Percentiles rank a stretch among this genome's conserved stretches.
These are phyloP conservation scores for Aureobasidium musti DNA, from an alignment of 2,329 filamentous ascomycete genomes.

Conservation along the genomic window DNA sequence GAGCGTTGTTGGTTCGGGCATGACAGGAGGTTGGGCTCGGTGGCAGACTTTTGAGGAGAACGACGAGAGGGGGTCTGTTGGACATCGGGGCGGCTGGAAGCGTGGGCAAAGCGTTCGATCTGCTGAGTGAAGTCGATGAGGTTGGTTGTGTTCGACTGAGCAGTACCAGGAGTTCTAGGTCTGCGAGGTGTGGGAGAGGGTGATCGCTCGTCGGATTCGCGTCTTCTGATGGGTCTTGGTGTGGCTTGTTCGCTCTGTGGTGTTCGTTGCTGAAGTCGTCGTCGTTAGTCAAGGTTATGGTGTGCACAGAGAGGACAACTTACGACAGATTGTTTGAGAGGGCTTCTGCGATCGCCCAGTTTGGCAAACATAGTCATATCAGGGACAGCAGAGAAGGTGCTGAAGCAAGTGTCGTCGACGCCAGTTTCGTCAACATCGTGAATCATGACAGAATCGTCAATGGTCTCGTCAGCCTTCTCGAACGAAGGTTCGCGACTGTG, in stretches of 20 bases:
- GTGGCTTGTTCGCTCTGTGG: slow-evolving; percentile 49
- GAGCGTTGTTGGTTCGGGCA: slow-evolving; percentile 48
- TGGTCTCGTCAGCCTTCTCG: slow-evolving; percentile 5
- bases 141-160: slow-evolving; percentile 67
- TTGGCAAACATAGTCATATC: slow-evolving; percentile 82
- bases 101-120: slow-evolving; percentile 56
- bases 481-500: slow-evolving; percentile 26
- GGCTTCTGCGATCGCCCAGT: slow-evolving; percentile 56
- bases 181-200: slow-evolving; percentile 58
- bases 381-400: slow-evolving; percentile 84
- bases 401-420: slow-evolving; percentile 73
- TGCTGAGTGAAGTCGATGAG: slow-evolving; percentile 88
- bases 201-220: slow-evolving; percentile 45
- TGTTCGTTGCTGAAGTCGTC: not conserved
- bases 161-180: slow-evolving; percentile 46
- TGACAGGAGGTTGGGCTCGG: slow-evolving; percentile 52
- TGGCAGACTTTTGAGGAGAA: slow-evolving; percentile 55
- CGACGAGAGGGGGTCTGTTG: slow-evolving; percentile 37
- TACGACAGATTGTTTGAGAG: slow-evolving; percentile 23
- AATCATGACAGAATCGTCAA: slow-evolving; percentile 22
- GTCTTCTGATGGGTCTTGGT: slow-evolving; percentile 53
- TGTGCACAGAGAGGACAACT: not conserved
- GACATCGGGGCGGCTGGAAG: slow-evolving; percentile 43
- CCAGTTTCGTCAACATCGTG: slow-evolving; percentile 40
- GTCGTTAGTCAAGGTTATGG: not conserved